These are phyloP conservation scores for Hypsizygus marmoreus DNA, from an alignment of 768 basidiomycete genomes.

Conservation along the genomic window DNA sequence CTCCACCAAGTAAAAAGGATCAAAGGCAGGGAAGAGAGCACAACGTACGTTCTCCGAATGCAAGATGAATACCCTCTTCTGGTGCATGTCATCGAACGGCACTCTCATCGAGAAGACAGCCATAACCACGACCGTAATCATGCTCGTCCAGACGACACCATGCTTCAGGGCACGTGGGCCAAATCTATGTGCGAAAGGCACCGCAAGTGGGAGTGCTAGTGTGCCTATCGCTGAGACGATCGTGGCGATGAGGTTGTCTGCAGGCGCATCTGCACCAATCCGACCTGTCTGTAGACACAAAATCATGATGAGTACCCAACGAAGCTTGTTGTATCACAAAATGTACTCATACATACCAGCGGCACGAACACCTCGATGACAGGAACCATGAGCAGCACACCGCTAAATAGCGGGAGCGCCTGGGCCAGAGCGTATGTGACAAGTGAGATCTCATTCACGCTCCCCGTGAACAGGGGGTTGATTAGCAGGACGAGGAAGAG, in stretches of 20 bases:
- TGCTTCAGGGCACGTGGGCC: constrained; percentile 36
- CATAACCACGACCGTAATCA: constrained; percentile 51
- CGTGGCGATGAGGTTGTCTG: constrained; percentile 86
- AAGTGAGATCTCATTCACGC: constrained; percentile 47
- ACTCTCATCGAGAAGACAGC: constrained; percentile 59
- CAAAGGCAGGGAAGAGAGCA: neutral
- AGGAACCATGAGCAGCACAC: constrained; percentile 56
- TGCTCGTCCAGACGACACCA: constrained; percentile 45
- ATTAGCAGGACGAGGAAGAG: constrained; percentile 58
- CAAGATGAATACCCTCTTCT: constrained; percentile 82
- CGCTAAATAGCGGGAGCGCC: constrained; percentile 54
- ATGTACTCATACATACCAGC: constrained; percentile 47
- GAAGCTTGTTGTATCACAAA: neutral
- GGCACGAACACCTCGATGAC: constrained; percentile 90
- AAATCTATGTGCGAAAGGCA: constrained; percentile 80
- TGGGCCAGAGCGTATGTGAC: constrained; percentile 66
- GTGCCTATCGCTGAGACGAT: constrained; percentile 63
- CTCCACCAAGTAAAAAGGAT: neutral
- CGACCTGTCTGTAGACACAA: constrained; percentile 65
- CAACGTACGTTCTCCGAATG: constrained; percentile 80
- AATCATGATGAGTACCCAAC: no score
- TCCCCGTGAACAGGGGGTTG: constrained; percentile 41
- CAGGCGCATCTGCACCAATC: constrained; percentile 78
- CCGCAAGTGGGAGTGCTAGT: constrained; percentile 56
- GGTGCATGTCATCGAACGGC: constrained; percentile 85